Evolutionary conservation across 2,329 filamentous ascomycete species (phyloP), one percentile per base, ranked within the genome.

Genomic region (Cladosporium oxysporum): DNA sequence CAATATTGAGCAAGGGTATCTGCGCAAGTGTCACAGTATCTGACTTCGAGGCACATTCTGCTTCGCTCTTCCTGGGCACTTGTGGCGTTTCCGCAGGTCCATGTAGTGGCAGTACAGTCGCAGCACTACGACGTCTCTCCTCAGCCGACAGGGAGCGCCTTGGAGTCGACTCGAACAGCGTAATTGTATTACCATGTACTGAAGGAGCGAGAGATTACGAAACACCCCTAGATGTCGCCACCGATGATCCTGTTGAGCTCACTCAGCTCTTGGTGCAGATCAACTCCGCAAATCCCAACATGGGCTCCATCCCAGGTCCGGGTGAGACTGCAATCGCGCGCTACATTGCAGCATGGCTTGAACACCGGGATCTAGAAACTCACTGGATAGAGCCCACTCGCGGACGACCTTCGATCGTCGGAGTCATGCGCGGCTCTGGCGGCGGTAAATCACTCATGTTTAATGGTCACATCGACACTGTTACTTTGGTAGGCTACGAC

Each of bases 131-230:
- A 31, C 81, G 81, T n/a, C 66, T 76, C 1, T 67, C 74, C 0
- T 18, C 58, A 4, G 71, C 88, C 0, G 73, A 77, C 7, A 64
- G 76, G 0, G 76, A 85, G 23, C 83, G 86, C 0, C 61, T 63
- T 3, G 50, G 12, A 3, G 49, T 63, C 21, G 37, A 55, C 18
- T 16, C 50, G 7, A 33, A 63, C 26, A 63, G 50, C 14, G 81
- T 88, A 0, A 80, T 91, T 0, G 82, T 91, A 0, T 74, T 92
- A 1, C 81, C 90, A 29, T 88, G 85, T 68, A 92, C 90, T 0
- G 88, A 90, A 74, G 87, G 87, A 0, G 69, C 72, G 3, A 81
- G 88, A 49, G 78, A 82, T 1, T 89, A 90, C 66, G 49, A 67
- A 5, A 21, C 60, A 14, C 65, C 65, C 1, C 12, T 62, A 29